Conservation (phyloP, 2,329 filamentous ascomycete species). For the Elsinoe batatas region DNA sequence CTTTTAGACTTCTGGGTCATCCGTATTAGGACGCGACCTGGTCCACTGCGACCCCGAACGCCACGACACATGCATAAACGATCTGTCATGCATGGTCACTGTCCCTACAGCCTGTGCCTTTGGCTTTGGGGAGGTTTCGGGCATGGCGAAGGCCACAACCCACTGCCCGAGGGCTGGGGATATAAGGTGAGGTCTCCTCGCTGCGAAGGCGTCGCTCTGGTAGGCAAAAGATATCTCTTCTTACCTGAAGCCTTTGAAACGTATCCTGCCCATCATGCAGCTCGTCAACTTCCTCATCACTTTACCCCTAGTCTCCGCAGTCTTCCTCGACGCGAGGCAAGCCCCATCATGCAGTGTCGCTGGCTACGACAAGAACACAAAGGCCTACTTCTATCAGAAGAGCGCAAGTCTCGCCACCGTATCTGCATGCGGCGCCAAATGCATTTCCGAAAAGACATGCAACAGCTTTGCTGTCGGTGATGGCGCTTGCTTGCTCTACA, state of each 20-base stretch:
- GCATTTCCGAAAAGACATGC: background rate
- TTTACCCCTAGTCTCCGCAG: background rate
- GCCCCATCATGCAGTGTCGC: background rate
- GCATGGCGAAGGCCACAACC: background rate
- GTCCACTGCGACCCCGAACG: background rate
- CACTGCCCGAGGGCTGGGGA: background rate
- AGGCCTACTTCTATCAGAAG: conserved; percentile 1
- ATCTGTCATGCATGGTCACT: background rate
- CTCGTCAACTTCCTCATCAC: background rate
- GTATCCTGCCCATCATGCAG: conserved; percentile 2
- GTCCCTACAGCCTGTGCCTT: background rate
- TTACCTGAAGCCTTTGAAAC: background rate
- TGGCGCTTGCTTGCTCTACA: background rate
- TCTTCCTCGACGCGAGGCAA: background rate
- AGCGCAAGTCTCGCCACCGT: background rate
- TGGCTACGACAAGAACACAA: background rate
- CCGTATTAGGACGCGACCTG: background rate
- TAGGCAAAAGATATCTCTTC: too few species aligned
- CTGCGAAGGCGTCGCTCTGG: background rate
- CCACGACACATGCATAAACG: background rate
- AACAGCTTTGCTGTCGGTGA: background rate
- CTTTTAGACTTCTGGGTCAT: background rate
- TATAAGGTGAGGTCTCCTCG: background rate
- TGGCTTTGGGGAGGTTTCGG: background rate
- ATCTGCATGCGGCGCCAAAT: background rate